Base-by-base conservation (phyloP, 495 filamentous ascomycete genomes). In the Penicillium waksmanii region DNA sequence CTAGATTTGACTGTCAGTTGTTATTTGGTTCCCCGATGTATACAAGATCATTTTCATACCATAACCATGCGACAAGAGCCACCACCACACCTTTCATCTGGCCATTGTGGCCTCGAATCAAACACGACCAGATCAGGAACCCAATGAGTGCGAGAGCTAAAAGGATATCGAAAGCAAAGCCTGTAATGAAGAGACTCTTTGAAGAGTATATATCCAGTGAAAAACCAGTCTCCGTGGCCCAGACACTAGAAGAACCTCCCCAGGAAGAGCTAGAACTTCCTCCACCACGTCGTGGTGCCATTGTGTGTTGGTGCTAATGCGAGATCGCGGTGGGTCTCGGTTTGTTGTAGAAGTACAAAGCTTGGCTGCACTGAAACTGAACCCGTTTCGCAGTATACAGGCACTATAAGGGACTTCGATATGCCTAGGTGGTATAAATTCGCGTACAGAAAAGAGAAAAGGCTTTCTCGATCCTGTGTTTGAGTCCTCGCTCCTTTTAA, bases 41-140 rank as follows among this genome's bases (percentile, higher is more conserved):
- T 8, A 33, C 25, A 34, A 36, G 9, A 33, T 17, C 7, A 12
- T 21, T 18, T 19, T 55, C 68, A 12, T 62, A 68, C 68, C 48
- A 3, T 2, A 68, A 40, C 47, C 49, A 68, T 15, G 48, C 19
- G 13, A 55, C 6, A 11, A 71, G 51, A 4, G 61, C 53, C 1
- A 15, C 18, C 1, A 63, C 44, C 1, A 66, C 8, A 10, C 55
- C 57, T 33, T 52, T 66, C 51, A 58, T 10, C 7, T 59, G 57
- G 6, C 65, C 58, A 48, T 40, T 19, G 7, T 48, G 48, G 44
- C 50, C 63, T 42, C 58, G 62, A 38, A 69, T 59, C 10, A 60
- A 17, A 48, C 65, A 72, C 43, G 65, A 46, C 64, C 66, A 70
- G 40, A 62, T 38, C 18, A 65, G 50, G 34, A 70, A 69, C 4